Base-by-base conservation (phyloP, 306 rosid species). In the Quillaja saponaria region DNA sequence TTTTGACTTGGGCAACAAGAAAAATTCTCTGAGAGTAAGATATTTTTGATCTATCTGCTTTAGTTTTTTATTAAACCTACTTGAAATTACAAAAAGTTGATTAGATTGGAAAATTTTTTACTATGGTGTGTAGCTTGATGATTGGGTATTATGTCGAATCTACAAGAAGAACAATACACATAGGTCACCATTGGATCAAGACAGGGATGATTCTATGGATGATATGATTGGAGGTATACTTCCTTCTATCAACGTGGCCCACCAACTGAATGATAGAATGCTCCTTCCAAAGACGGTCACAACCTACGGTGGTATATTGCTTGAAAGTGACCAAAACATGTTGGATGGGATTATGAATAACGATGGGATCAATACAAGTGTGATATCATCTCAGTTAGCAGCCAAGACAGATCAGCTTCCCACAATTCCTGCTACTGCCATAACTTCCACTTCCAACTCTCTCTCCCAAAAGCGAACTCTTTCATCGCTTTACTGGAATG, bases 111-210 rank as follows among this genome's bases (percentile, higher is more conserved):
- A 25, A 48, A 1, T 11, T 13, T 16, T 14, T 13, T 10, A 19
- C 17, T n/a, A 3, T 18, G 13, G 18, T n/a, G 51, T 15, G 11
- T 11, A 92, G 98, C 90, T 89, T 34, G 98, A 92, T 55, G 98
- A 89, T 71, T 92, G 96, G 95, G 96, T 92, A 49, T 57, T 92
- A 17, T 92, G 96, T 76, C 95, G 98, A 69, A 92, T 92, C 67
- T 92, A 88, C 84, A 82, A 92, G 82, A 92, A 88, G 80, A 84
- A 58, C 78, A 88, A 81, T 68, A 61, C 92, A 4, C 85, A 74
- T 49, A 81, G 87, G 42, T 68, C 81, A 0, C 66, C 81, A 0
- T 18, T 81, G 58, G 90, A 86, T 42, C 90, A 79, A 4, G 92
- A 82, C 1, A 78, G 82, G 55, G 90, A 84, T 49, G 92, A 84